phyloP scores from a whole-genome alignment of 768 basidiomycete species.

The Calvatia gigantea region DNA sequence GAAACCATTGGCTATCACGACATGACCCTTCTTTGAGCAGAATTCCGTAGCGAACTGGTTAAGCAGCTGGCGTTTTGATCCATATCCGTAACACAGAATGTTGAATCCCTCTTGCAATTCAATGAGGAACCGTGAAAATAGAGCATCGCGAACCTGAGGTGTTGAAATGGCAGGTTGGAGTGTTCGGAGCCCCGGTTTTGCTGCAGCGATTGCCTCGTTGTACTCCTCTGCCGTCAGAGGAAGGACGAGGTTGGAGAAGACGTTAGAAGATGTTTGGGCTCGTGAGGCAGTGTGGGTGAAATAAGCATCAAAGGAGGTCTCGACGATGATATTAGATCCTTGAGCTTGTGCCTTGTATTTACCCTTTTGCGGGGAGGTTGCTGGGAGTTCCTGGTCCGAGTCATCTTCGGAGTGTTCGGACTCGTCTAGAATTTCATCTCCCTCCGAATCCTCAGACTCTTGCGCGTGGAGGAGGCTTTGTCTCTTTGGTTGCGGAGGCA shows the following conservation, averaged over 20 bases:
- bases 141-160: constrained; percentile 27
- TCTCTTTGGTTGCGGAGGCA: neutral
- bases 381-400: constrained; percentile 5
- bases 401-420: constrained; percentile 13
- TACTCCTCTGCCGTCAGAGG: constrained; percentile 71
- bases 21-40: constrained; percentile 61
- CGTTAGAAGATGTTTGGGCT: constrained; percentile 70
- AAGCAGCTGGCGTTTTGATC: constrained; percentile 77
- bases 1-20: constrained; percentile 77
- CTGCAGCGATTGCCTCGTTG: constrained; percentile 32
- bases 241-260: constrained; percentile 73
- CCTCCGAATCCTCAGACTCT: neutral
- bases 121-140: constrained; percentile 58
- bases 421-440: constrained; percentile 14
- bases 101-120: constrained; percentile 87
- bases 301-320: constrained; percentile 83
- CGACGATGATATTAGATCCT: constrained; percentile 45
- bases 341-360: constrained; percentile 21
- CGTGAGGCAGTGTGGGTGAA: constrained; percentile 63
- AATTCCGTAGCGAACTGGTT: constrained; percentile 66
- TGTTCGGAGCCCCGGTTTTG: constrained; percentile 25
- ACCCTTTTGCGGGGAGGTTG: constrained; percentile 16
- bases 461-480: neutral
- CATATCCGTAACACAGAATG: constrained; percentile 83
- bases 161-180: constrained; percentile 31